A percentile compares a stretch with the other conserved stretches of the same genome.
Conservation (phyloP, 257 asterid genomes). For the Linaria vulgaris region DNA sequence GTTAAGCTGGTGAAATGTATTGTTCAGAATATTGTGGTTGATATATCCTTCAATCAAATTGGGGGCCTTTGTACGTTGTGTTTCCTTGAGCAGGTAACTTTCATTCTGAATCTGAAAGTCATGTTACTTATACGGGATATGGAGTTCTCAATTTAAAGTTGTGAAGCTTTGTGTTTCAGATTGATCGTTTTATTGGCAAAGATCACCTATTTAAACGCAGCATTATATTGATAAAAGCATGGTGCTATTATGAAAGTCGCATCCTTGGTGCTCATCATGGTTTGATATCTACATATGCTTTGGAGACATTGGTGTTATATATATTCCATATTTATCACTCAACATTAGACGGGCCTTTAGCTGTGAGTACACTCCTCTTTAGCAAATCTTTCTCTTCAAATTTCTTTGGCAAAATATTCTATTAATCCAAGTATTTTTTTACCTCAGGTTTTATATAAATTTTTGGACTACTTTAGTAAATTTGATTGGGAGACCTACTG, state of each 20-base stretch:
- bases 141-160: slow-evolving; percentile 17
- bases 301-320: slow-evolving; percentile 85
- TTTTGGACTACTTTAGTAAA: slow-evolving; percentile 84
- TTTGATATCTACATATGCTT: slow-evolving; percentile 87
- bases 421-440: slow-evolving; percentile 22
- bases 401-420: slow-evolving; percentile 25
- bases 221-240: slow-evolving; percentile 79
- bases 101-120: slow-evolving; percentile 2
- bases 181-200: slow-evolving; percentile 74
- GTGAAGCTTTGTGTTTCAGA: slow-evolving; percentile 46
- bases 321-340: slow-evolving; percentile 84
- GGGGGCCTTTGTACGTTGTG: slow-evolving; percentile 75
- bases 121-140: slow-evolving; percentile 5
- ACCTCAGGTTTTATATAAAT: slow-evolving; percentile 73
- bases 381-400: slow-evolving; percentile 17
- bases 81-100: slow-evolving; percentile 74
- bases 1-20: slow-evolving; percentile 75
- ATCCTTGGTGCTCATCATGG: slow-evolving; percentile 93
- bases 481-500: slow-evolving; percentile 84
- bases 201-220: slow-evolving; percentile 86
- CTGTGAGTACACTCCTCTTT: slow-evolving; percentile 53
- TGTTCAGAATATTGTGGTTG: slow-evolving; percentile 63
- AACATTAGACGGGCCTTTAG: slow-evolving; percentile 69
- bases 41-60: slow-evolving; percentile 66
- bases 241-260: slow-evolving; percentile 99